Conservation (phyloP, 352 stramenopile species). For the Pythium aquatile region DNA sequence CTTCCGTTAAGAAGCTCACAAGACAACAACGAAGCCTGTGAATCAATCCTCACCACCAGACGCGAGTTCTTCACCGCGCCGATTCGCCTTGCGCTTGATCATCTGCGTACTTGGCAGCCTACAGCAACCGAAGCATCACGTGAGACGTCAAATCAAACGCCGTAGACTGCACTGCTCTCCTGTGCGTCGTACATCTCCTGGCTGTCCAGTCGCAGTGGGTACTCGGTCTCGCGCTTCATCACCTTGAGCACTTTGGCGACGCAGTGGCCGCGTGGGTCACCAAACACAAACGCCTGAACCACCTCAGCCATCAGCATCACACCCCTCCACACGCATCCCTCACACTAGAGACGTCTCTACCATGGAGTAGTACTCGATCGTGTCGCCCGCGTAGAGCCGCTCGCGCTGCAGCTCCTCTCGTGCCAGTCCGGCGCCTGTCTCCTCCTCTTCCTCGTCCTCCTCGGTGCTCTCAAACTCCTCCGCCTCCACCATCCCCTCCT, state of each 20-base stretch:
- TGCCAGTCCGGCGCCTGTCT: constrained; percentile 37
- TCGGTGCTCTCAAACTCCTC: not conserved
- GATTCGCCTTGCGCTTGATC: constrained; percentile 65
- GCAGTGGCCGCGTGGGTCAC: constrained; percentile 61
- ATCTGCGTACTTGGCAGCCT: constrained; percentile 68
- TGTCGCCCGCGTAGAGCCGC: constrained; percentile 68
- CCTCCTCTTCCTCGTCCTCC: constrained; percentile 9
- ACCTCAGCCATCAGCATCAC: not conserved
- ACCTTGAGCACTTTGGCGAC: constrained; percentile 61
- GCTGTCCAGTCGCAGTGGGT: constrained; percentile 61
- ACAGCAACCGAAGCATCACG: not conserved
- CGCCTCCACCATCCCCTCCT: not conserved
- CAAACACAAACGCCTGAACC: constrained; percentile 63
- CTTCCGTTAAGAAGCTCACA: too few relatives aligned
- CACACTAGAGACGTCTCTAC: not conserved
- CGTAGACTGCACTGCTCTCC: too few relatives aligned
- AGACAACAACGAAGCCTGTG: too few relatives aligned
- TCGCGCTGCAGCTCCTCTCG: constrained; percentile 54
- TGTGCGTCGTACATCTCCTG: constrained; percentile 57
- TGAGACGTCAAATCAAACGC: not conserved
- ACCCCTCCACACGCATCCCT: too few relatives aligned
- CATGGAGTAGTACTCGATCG: constrained; percentile 81
- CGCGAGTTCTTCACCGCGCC: constrained; percentile 48
- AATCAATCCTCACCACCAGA: constrained; percentile 28
- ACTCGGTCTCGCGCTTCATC: constrained; percentile 41